Percentiles rank a stretch among this genome's conserved stretches.
phyloP scores from a whole-genome alignment of 352 stramenopile genomes.

The Phytophthora brassicae region DNA sequence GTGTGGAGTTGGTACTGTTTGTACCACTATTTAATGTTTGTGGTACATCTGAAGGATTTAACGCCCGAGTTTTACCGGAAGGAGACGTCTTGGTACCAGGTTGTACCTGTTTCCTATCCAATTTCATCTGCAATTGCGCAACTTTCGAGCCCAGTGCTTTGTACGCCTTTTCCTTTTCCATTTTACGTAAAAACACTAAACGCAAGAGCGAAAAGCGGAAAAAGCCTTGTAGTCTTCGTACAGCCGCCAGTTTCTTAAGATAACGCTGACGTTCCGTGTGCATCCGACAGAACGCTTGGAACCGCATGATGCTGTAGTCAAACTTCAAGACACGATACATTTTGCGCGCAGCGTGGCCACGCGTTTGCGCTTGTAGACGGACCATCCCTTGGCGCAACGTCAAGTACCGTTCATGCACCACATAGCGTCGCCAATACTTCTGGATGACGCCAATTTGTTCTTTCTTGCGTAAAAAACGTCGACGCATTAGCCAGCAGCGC shows the following conservation, averaged over 20 bases:
- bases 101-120: constrained; percentile 61
- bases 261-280: constrained; percentile 58
- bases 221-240: constrained; percentile 68
- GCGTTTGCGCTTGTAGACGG: constrained; percentile 61
- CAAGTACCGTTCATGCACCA: constrained; percentile 58
- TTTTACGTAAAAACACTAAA: constrained; percentile 73
- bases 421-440: constrained; percentile 76
- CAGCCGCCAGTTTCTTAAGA: constrained; percentile 48
- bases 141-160: constrained; percentile 76
- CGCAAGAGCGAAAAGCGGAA: constrained; percentile 78
- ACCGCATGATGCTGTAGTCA: constrained; percentile 73
- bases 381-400: constrained; percentile 52
- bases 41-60: constrained; percentile 28
- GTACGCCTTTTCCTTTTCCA: constrained; percentile 84
- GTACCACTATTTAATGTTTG: constrained; percentile 23
- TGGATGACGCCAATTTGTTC: constrained; percentile 58
- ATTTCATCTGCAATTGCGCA: constrained; percentile 64
- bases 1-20: constrained; percentile 34
- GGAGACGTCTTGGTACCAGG: constrained; percentile 45
- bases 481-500: constrained; percentile 60
- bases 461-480: constrained; percentile 52
- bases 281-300: constrained; percentile 71
- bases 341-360: constrained; percentile 59
- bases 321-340: constrained; percentile 72
- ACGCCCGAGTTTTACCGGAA: constrained; percentile 35